Evolutionary conservation across 441 rosid genomes (phyloP).

Genomic region (Adansonia rubrostipa): DNA sequence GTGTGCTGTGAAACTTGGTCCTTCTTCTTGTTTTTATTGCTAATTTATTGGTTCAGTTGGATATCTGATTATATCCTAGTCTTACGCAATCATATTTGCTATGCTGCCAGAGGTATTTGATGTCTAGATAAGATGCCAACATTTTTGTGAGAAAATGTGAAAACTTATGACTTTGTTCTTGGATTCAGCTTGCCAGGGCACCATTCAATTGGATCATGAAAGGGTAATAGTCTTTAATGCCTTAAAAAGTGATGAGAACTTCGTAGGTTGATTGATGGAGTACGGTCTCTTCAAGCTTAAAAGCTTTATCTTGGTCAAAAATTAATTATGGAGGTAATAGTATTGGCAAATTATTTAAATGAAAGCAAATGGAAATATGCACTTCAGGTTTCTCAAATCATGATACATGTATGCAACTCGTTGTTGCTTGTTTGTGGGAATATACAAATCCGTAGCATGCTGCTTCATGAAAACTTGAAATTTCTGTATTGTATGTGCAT

Average conservation of each 20-base stretch:
- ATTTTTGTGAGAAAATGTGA: not conserved
- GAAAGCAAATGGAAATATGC: not conserved
- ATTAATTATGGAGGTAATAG: not conserved
- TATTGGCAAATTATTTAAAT: not conserved
- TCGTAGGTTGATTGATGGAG: not conserved
- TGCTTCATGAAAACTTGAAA: slow-evolving; percentile 4
- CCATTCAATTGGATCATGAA: not conserved
- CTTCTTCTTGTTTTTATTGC: not conserved
- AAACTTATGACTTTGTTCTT: slow-evolving; percentile 12
- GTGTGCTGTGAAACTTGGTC: not conserved
- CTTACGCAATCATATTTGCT: not conserved
- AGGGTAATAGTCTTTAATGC: not conserved
- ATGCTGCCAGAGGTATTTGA: not conserved
- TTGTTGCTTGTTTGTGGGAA: not conserved
- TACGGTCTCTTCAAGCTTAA: not conserved
- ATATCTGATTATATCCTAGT: not conserved
- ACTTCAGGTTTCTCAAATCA: not conserved
- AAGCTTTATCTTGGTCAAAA: not conserved
- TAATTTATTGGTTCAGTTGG: no score
- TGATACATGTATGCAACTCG: not conserved
- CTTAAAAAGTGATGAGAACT: not conserved
- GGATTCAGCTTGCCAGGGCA: not conserved
- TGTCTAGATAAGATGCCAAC: not conserved
- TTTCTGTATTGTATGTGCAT: slow-evolving; percentile 1
- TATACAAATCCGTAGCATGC: not conserved